Conservation (phyloP, 2,329 filamentous ascomycete species). For the Fusarium sp. region DNA sequence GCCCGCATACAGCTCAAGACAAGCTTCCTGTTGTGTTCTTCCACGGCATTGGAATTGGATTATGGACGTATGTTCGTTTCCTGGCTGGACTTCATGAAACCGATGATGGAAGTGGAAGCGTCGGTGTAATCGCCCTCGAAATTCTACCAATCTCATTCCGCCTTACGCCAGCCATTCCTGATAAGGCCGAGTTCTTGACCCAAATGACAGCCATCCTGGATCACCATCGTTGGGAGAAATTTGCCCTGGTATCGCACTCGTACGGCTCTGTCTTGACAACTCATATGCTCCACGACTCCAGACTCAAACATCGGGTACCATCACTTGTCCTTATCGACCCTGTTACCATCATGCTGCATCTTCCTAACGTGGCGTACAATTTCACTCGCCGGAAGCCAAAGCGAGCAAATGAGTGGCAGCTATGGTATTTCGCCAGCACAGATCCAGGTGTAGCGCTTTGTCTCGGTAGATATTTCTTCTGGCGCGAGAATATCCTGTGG, state of each 20-base stretch:
- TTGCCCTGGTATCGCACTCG: constrained; percentile 70
- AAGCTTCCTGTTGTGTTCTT: constrained; percentile 73
- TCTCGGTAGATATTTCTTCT: constrained; percentile 75
- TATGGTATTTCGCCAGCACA: constrained; percentile 76
- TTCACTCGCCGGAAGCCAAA: constrained; percentile 67
- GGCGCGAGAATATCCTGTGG: constrained; percentile 77
- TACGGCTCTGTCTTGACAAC: constrained; percentile 73
- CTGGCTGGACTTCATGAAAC: constrained; percentile 60
- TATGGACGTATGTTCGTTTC: constrained; percentile 70
- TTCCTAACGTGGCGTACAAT: constrained; percentile 78
- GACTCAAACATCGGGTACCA: constrained; percentile 61
- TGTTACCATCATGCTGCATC: constrained; percentile 73
- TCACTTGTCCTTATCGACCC: constrained; percentile 66
- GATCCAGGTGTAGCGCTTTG: constrained; percentile 75
- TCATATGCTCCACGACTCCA: constrained; percentile 66
- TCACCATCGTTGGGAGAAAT: constrained; percentile 65
- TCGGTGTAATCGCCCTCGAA: constrained; percentile 74
- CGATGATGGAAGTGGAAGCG: constrained; percentile 51
- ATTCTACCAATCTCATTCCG: constrained; percentile 73
- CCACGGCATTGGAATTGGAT: constrained; percentile 76
- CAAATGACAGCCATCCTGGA: constrained; percentile 69
- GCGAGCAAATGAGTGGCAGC: constrained; percentile 74
- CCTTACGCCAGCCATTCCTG: constrained; percentile 65
- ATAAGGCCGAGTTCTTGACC: constrained; percentile 62
- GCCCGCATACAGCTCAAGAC: constrained; percentile 63